Evolutionary conservation across 176 grass and related monocot genomes (phyloP), one percentile per base, ranked within the genome.

Genomic region (Triticum urartu): DNA sequence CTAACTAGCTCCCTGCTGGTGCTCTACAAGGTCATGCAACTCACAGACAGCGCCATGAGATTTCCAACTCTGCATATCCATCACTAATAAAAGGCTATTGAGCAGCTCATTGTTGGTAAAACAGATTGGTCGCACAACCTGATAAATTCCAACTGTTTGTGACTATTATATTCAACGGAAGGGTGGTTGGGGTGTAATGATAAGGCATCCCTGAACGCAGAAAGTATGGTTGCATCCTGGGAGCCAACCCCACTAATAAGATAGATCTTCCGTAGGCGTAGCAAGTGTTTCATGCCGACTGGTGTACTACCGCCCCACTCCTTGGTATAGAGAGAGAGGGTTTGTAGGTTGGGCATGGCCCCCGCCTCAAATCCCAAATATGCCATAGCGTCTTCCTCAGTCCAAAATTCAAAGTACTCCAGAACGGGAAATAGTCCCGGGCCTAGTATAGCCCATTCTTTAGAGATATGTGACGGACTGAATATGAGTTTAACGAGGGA

Each of bases 241-340:
- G 5, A 6, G 1, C 28, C 28, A 30, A 39, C 5, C 35, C 35
- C 28, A 30, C 28, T 30, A 30, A 30, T 30, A 30, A 30, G 28
- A 36, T 36, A 36, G 26, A 66, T 66, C 24, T 3, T 15, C 64
- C 17, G 5, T 2, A 67, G 64, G 64, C 28, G 13, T 33, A 67
- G 7, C 5, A 67, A 2, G 28, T 67, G 64, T 28, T 66, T 13
- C 12, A 66, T 66, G 2, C 64, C 64, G 0, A 68, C 30, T 9
- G 28, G 30, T 34, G 3, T 20, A 18, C 30, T 35, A 15, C 65
- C 65, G 0, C 15, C 65, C 64, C 64, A 2, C 14, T 8, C 13
- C 11, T 0, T 0, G 12, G 0, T 30, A 3, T 3, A 0, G 1
- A 52, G 48, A 52, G 1, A 0, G 2, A 68, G 6, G 14, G 15